Evolutionary conservation across 2,329 filamentous ascomycete species (phyloP).

Genomic region (Botrytis squamosa): DNA sequence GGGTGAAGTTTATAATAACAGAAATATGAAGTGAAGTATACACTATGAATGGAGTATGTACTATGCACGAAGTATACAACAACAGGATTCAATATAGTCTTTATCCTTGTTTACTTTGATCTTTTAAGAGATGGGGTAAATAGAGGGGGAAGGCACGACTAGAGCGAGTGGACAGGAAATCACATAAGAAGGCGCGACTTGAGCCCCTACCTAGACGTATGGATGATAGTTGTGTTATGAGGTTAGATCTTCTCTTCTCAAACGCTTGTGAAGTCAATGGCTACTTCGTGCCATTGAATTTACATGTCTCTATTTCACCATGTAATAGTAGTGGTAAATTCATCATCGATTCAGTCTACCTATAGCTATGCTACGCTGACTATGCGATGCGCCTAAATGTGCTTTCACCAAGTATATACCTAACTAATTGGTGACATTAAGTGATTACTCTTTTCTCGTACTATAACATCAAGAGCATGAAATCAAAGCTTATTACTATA

Average conservation of each 20-base stretch:
- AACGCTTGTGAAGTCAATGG: background rate
- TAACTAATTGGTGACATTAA: background rate
- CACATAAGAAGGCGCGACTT: background rate
- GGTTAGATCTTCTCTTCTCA: background rate
- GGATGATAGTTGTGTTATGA: background rate
- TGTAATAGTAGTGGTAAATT: no score
- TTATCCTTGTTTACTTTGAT: background rate
- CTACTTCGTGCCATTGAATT: background rate
- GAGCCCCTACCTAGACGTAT: background rate
- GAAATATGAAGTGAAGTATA: background rate
- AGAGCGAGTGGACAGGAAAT: background rate
- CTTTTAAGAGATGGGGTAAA: background rate
- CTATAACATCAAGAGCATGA: background rate
- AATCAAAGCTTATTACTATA: background rate
- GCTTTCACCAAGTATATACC: background rate
- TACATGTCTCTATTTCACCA: background rate
- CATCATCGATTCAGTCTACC: no score
- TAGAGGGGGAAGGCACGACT: background rate
- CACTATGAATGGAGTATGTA: background rate
- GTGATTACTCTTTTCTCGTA: background rate
- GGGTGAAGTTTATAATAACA: background rate
- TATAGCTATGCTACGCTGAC: no score
- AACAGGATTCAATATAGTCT: background rate
- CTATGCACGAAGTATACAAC: background rate
- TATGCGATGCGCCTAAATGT: no score